Base-by-base conservation (phyloP, 148 eudicot genomes). In the Chenopodium suecicum region DNA sequence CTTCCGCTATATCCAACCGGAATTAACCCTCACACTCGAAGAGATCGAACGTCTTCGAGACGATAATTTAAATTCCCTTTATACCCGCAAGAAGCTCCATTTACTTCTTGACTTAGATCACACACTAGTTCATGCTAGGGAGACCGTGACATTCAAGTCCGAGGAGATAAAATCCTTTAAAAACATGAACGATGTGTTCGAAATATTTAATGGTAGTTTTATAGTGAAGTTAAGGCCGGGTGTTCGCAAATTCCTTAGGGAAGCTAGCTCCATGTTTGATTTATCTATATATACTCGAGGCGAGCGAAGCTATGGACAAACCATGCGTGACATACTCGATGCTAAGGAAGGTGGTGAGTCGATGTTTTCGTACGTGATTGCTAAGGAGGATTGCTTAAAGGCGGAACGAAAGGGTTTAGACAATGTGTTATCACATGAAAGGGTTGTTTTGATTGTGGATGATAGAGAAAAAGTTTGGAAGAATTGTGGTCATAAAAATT, bases 71-170 rank as follows among this genome's bases (percentile, higher is more conserved):
- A 47, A 16, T 14, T 9, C 7, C 46, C 22, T 82, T 14, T 14
- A 76, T 9, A 62, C 50, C 56, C 22, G 56, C 0, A 76, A 69
- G 69, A 82, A 82, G 60, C 79, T 81, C 48, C 78, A 81, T 48
- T 34, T 81, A 5, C 5, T 81, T 8, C 72, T 81, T 12, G 83
- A 81, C 23, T 44, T 82, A 50, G 84, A 82, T 23, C 79, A 82
- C 25, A 82, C 84, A 4, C 70, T 82, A 2, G 7, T 82, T 9
- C 80, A 82, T 31, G 2, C 54, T 44, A 19, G 23, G 0, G 0
- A 34, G n/a, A 32, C 2, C 50, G 12, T 34, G 3, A 34, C 12
- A 20, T 17, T 37, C 73, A 37, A 12, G 1, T 11, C 12, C 1
- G 19, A 34, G 25, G 6, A 37, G 48, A 70, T 1, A 17, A 4